Percentiles rank a stretch among this genome's conserved stretches.
Conservation (phyloP, 176 grass and related monocot genomes). For the Ampelocalamus luodianensis region DNA sequence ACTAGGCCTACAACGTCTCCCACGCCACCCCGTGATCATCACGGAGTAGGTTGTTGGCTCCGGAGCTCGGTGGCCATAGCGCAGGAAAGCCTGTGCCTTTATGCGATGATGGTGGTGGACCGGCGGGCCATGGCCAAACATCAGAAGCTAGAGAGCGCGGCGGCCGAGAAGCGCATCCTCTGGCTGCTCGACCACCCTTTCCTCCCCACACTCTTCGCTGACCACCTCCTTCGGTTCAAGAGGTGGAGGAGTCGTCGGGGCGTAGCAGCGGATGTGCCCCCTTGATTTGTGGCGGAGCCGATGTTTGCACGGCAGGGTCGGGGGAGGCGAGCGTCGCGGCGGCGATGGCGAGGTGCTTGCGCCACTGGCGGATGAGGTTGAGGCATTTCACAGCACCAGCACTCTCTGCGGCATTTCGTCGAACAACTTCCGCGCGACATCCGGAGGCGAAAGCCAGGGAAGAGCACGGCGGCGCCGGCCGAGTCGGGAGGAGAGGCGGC, state of each 20-base stretch:
- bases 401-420: no score
- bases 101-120: slow-evolving; percentile 97
- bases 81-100: slow-evolving; percentile 23
- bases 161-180: slow-evolving; percentile 73
- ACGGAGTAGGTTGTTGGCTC: no score
- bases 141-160: slow-evolving; percentile 73
- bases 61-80: neutral
- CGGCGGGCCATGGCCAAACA: slow-evolving; percentile 55
- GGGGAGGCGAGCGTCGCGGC: no score
- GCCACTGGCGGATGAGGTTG: no score
- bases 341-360: no score
- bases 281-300: slow-evolving; percentile 78
- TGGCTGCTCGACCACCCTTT: slow-evolving; percentile 81
- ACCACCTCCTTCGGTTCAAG: slow-evolving; percentile 30
- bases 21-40: no score
- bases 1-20: no score
- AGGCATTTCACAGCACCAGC: no score
- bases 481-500: no score
- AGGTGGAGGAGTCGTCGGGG: neutral
- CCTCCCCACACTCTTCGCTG: slow-evolving; percentile 74
- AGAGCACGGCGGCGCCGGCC: no score
- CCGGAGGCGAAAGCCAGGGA: no score
- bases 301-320: slow-evolving; percentile 58
- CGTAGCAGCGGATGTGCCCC: neutral
- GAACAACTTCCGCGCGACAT: no score